A percentile compares a stretch with the other conserved stretches of the same genome.
Evolutionary conservation across 495 filamentous ascomycete genomes (phyloP).

Genomic region (Penicillium ucsense): DNA sequence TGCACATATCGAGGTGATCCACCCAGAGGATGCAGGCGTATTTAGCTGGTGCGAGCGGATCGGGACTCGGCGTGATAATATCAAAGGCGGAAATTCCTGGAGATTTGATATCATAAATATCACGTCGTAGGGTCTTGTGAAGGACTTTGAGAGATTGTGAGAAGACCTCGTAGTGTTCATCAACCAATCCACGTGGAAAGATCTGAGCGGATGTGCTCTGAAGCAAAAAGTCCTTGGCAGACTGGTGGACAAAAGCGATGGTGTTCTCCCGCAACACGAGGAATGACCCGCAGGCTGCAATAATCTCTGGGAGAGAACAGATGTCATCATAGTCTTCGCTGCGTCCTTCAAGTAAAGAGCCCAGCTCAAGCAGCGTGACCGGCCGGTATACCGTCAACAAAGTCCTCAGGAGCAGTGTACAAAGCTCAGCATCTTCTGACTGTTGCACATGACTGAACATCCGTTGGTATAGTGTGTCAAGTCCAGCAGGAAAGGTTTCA

Average conservation of each 20-base stretch:
- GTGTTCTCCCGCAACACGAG: not conserved
- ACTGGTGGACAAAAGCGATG: conserved; percentile 31
- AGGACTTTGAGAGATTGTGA: conserved; percentile 15
- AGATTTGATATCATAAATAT: conserved; percentile 11
- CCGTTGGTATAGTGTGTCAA: conserved; percentile 4
- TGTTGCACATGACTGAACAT: conserved; percentile 7
- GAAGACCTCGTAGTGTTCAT: conserved; percentile 19
- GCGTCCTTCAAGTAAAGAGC: not conserved
- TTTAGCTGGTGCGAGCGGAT: not conserved
- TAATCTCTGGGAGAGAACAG: not conserved
- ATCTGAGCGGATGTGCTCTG: not conserved
- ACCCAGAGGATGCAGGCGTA: not conserved
- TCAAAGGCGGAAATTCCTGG: not conserved
- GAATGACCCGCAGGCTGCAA: not conserved
- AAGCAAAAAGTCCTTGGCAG: conserved; percentile 29
- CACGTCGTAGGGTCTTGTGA: conserved; percentile 3
- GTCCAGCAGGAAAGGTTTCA: conserved; percentile 5
- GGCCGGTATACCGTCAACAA: conserved; percentile 15
- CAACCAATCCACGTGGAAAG: not conserved
- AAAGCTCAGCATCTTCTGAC: conserved; percentile 1
- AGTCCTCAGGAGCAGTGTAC: conserved; percentile 9
- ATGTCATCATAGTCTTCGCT: not conserved
- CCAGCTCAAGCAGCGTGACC: conserved; percentile 14
- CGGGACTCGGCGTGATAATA: not conserved
- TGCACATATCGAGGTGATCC: not conserved